Evolutionary conservation across 2,329 filamentous ascomycete species (phyloP).

Genomic region (Metarhizium guizhouense): DNA sequence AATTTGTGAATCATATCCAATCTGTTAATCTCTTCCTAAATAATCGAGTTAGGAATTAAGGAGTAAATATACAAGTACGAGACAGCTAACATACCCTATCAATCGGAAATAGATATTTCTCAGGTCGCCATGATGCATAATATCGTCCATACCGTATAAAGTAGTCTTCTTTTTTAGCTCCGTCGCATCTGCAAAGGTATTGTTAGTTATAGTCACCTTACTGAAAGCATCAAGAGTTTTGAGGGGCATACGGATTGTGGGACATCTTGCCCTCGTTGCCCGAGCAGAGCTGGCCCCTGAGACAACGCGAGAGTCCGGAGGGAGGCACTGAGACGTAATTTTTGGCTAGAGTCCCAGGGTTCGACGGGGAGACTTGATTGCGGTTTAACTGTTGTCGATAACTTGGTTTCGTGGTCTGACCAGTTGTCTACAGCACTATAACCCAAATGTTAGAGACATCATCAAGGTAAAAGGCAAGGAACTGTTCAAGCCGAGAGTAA

Average conservation of each 20-base stretch:
- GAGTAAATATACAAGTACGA: not conserved
- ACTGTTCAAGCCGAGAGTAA: too few relatives aligned
- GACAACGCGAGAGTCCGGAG: not conserved
- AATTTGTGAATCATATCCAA: slow-evolving; percentile 78
- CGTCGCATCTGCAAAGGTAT: not conserved
- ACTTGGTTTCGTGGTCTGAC: too few relatives aligned
- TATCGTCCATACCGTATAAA: slow-evolving; percentile 55
- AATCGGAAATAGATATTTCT: slow-evolving; percentile 68
- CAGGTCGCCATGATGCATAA: slow-evolving; percentile 59
- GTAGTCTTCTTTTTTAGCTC: too few relatives aligned
- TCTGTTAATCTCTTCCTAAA: slow-evolving; percentile 61
- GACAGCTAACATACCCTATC: slow-evolving; percentile 50
- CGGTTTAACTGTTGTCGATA: not conserved
- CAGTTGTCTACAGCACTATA: too few relatives aligned
- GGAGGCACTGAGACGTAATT: not conserved
- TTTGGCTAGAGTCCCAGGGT: not conserved
- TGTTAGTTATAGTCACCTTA: not conserved
- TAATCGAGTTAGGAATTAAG: slow-evolving; percentile 9
- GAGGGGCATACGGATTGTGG: not conserved
- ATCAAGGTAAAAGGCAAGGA: too few relatives aligned
- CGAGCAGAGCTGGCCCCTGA: not conserved
- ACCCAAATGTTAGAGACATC: too few relatives aligned
- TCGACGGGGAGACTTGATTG: not conserved
- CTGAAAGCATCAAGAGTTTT: not conserved
- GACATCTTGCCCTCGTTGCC: slow-evolving; percentile 1